These are phyloP conservation scores for Fusarium sp. DNA, from an alignment of 2,329 filamentous ascomycete genomes.

Conservation along the genomic window DNA sequence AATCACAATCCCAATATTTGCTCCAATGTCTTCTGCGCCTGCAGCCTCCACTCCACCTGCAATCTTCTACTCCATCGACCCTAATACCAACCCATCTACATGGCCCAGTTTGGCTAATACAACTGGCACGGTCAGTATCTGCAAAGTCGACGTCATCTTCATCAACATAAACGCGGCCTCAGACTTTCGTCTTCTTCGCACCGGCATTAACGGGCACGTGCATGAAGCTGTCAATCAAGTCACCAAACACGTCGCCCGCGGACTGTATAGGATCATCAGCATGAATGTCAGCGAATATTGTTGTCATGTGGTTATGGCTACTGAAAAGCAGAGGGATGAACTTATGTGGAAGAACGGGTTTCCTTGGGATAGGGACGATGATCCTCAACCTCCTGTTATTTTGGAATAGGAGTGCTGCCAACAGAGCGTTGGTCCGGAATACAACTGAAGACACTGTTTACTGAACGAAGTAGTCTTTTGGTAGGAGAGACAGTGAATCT, in stretches of 20 bases:
- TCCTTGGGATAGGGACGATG: background rate
- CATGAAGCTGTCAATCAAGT: background rate
- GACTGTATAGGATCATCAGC: background rate
- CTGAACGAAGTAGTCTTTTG: too few relatives aligned
- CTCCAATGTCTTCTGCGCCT: background rate
- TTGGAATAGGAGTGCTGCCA: background rate
- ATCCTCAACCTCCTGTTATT: background rate
- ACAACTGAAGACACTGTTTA: too few relatives aligned
- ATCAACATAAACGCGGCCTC: background rate
- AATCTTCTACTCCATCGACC: background rate
- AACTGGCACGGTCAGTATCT: background rate
- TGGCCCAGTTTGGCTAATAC: background rate
- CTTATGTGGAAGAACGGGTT: background rate
- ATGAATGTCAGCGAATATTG: background rate
- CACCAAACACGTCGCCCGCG: background rate
- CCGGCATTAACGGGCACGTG: background rate
- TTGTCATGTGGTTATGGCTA: background rate
- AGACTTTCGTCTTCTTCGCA: background rate
- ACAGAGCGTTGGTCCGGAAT: too few relatives aligned
- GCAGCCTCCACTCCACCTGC: background rate
- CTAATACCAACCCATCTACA: background rate
- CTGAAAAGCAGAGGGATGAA: background rate
- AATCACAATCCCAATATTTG: too few relatives aligned
- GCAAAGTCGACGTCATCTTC: background rate
- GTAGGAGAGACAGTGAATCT: too few relatives aligned